Base-by-base conservation (phyloP, 2,329 filamentous ascomycete species). In the Calonectria naviculata region DNA sequence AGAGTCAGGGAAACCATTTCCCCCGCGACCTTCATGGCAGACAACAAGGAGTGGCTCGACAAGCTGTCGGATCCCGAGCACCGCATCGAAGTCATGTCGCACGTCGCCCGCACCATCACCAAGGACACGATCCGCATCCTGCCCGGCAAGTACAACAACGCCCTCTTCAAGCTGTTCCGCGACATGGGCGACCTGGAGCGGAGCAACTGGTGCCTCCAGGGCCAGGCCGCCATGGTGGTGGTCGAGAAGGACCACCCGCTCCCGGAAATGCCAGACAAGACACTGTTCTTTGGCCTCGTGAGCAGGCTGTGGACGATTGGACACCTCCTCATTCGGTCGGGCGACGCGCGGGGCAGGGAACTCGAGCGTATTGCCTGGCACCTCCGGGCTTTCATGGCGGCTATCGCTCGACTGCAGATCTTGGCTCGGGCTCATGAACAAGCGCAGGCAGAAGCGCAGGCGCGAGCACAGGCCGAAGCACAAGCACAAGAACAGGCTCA, bases 1-100 rank as follows among this genome's bases (percentile, higher is more conserved):
- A 52, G 21, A 7, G 65, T 61, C 34, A 31, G 42, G 31, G 54
- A 68, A 31, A 68, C 66, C 28, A 15, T 68, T 58, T 56, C 38
- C 38, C 10, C 58, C 4, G n/a, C 28, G 0, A 24, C 21, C 38
- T 68, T 68, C 28, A n/a, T 68, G 12, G 28, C 34, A 38, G 47
- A 68, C 38, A 61, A 68, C 47, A 36, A 63, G 21, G 24, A 28
- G 12, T 68, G 66, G 66, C 60, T 68, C 36, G 26, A 64, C 9
- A 28, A 64, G 28, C 58, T 68, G 19, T 58, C 56, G 21, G 19
- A 58, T 15, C 38, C 46, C 15, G n/a, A 28, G 0, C 13, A 7
- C 10, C 66, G 29, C 47, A 13, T 15, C n/a, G 41, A 56, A 34
- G 21, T 56, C 2, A 24, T 64, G 10, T 60, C 66, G 17, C 38